A percentile compares a stretch with the other conserved stretches of the same genome.
phyloP scores from a whole-genome alignment of 2,329 filamentous ascomycete species.

The Claviceps fusiformis region DNA sequence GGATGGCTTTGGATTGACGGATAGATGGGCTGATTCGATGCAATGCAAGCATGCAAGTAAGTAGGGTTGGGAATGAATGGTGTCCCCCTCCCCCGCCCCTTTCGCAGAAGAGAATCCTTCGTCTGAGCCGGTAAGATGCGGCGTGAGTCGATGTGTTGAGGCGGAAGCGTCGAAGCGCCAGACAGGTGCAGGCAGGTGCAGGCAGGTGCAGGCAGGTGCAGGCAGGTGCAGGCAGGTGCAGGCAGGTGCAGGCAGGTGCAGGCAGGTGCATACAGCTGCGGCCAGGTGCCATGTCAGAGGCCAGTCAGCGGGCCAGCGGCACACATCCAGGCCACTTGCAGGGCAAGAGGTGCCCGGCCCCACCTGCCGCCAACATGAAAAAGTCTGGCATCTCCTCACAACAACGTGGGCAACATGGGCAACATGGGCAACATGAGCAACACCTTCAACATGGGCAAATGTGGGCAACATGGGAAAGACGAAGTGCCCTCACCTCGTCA shows the following conservation, averaged over 20 bases:
- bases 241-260: not conserved
- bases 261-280: no score
- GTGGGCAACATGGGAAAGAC: no score
- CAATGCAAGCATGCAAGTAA: not conserved
- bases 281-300: no score
- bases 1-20: not conserved
- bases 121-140: not conserved
- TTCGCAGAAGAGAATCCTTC: not conserved
- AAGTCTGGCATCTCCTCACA: not conserved
- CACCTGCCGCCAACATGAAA: not conserved
- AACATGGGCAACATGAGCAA: no score
- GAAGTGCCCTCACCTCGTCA: no score
- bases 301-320: no score
- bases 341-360: not conserved
- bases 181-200: not conserved
- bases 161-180: not conserved
- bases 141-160: not conserved
- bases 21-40: not conserved
- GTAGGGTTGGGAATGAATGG: not conserved
- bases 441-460: no score
- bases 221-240: not conserved
- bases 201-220: not conserved
- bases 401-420: no score
- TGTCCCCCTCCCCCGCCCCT: no score
- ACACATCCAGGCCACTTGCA: no score